Base-by-base conservation (phyloP, 441 rosid genomes). In the Isatis lusitanica region DNA sequence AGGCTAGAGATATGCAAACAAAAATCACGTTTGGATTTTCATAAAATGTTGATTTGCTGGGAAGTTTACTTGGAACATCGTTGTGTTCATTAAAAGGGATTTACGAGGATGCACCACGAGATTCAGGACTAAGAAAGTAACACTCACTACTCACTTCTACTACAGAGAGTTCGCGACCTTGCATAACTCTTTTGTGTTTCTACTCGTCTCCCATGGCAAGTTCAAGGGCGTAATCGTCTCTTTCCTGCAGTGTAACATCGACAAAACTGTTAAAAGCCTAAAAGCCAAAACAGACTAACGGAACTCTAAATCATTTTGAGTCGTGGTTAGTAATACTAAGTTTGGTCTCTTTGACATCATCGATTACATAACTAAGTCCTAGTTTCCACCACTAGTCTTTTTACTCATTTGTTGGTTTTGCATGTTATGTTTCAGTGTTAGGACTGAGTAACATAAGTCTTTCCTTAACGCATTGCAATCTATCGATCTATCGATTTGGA, bases 151-250 rank as follows among this genome's bases (percentile, higher is more conserved):
- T 74, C 57, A 42, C 69, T 52, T 61, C 50, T 50, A 40, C 30
- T 74, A 67, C 56, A 60, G 3, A 74, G 0, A 17, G 21, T 38
- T 57, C 21, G 8, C 42, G 46, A 36, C 15, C 9, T 17, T 58
- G 30, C 16, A 13, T 9, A 4, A 13, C 36, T 53, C 59, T 52
- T 30, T 2, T 13, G 48, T 35, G 28, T 44, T 52, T 67, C 66
- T 80, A 94, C 75, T 94, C 98, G 72, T 92, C 97, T 62, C 79
- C 97, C 90, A 88, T 71, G 63, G 97, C 97, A 52, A 94, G 82
- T 87, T 94, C 97, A 65, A 94, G 81, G 15, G 98, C 97, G 73
- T 92, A 94, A 75, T 94, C 97, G 31, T 94, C 98, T 77, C 95
- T 88, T 63, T 94, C 98, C 97, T 94, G 92, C 73, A 69, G 0